Percentiles rank a stretch among this genome's conserved stretches.
phyloP scores from a whole-genome alignment of 352 stramenopile genomes.

The Globisporangium paddicum region DNA sequence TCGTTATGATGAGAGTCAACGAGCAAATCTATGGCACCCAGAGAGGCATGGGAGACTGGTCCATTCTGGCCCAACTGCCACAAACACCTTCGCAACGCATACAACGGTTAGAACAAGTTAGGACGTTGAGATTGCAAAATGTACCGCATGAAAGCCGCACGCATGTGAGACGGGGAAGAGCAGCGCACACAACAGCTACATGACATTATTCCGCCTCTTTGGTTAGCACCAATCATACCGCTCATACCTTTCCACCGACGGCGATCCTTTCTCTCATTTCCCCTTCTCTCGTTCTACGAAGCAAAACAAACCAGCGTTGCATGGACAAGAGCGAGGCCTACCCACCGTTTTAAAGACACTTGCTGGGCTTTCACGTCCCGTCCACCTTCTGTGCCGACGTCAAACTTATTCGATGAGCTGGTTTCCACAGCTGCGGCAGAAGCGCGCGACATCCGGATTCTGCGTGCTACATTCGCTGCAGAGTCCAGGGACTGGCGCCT shows the following conservation, averaged over 20 bases:
- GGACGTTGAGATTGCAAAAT: neutral
- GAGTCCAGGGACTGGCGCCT: constrained; percentile 33
- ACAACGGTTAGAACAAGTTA: neutral
- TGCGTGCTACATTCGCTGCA: constrained; percentile 69
- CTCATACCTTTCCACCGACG: neutral
- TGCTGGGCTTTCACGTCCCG: neutral
- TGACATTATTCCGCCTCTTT: constrained; percentile 9
- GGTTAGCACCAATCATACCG: constrained; percentile 2
- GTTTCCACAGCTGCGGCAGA: constrained; percentile 80
- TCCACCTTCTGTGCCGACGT: neutral
- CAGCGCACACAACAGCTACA: constrained; percentile 6
- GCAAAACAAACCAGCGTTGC: no score
- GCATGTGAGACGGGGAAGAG: neutral
- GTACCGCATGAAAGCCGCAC: neutral
- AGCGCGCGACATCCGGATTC: constrained; percentile 70
- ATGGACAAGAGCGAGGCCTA: no score
- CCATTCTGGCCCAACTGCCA: no score
- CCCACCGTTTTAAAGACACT: neutral
- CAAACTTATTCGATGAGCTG: constrained; percentile 38
- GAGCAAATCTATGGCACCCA: no score
- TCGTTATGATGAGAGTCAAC: neutral
- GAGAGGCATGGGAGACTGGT: no score
- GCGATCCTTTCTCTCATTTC: neutral
- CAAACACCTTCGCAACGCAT: neutral
- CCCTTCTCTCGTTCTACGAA: no score